Evolutionary conservation across 129 eudicot species (phyloP).

Genomic region (Heracleum sosnowskyi): DNA sequence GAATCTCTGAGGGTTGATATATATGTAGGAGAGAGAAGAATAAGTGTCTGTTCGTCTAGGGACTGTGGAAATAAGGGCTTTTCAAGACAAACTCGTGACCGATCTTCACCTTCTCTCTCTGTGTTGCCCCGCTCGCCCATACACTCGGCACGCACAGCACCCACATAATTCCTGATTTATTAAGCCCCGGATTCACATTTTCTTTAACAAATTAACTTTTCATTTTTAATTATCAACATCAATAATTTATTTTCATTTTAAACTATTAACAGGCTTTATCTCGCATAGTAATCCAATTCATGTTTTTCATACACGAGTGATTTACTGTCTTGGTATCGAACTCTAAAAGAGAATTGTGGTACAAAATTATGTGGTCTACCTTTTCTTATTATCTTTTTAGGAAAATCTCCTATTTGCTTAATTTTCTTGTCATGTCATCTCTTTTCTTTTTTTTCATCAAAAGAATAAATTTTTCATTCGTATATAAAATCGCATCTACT

Average conservation of each 20-base stretch:
- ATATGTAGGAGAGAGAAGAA: constrained; percentile 54
- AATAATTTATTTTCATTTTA: too few species aligned
- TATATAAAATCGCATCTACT: neutral
- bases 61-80: constrained; percentile 77
- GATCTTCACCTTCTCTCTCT: constrained; percentile 22
- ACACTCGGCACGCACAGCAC: constrained; percentile 9
- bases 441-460: neutral
- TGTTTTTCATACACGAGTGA: too few species aligned
- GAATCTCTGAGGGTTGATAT: constrained; percentile 10
- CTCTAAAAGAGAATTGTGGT: too few species aligned
- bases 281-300: too few species aligned
- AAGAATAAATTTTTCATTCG: neutral
- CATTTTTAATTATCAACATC: too few species aligned
- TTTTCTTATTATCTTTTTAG: constrained; percentile 23
- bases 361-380: constrained; percentile 27
- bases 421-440: constrained; percentile 9
- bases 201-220: too few species aligned
- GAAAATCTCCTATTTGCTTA: constrained; percentile 11
- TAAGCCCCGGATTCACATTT: neutral
- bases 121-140: constrained; percentile 11
- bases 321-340: too few species aligned
- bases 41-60: constrained; percentile 87
- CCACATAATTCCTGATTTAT: neutral
- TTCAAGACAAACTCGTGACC: constrained; percentile 98
- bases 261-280: too few species aligned